phyloP scores from a whole-genome alignment of 2,329 filamentous ascomycete species.

The Metarhizium guizhouense region DNA sequence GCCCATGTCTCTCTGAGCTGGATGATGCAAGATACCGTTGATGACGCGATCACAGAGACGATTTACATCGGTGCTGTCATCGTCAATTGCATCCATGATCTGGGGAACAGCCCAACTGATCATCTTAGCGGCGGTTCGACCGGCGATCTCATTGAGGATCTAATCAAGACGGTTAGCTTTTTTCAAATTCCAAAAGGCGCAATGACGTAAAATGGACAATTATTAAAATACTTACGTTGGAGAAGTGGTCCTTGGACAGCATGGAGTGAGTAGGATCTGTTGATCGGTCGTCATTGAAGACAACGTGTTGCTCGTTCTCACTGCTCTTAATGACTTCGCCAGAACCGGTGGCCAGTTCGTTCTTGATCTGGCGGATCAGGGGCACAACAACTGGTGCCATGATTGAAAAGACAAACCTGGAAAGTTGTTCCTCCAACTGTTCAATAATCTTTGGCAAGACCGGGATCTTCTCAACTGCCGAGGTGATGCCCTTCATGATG shows the following conservation, averaged over 20 bases:
- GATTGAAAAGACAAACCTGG: constrained; percentile 83
- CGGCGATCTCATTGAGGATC: constrained; percentile 80
- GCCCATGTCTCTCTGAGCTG: constrained; percentile 63
- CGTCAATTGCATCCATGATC: constrained; percentile 79
- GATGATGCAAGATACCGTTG: constrained; percentile 78
- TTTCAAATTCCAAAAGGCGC: neutral
- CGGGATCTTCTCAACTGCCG: constrained; percentile 77
- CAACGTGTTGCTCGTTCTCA: constrained; percentile 73
- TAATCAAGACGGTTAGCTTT: constrained; percentile 16
- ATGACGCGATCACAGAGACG: constrained; percentile 69
- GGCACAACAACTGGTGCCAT: constrained; percentile 83
- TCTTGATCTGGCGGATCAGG: constrained; percentile 78
- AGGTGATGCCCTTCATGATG: constrained; percentile 68
- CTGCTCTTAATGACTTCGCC: constrained; percentile 82
- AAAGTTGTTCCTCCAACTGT: constrained; percentile 79
- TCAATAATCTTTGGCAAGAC: constrained; percentile 78
- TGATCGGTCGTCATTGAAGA: constrained; percentile 70
- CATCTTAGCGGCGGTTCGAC: constrained; percentile 69
- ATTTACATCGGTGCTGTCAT: constrained; percentile 61
- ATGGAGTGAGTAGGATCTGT: constrained; percentile 89
- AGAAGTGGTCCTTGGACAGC: constrained; percentile 94
- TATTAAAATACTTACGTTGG: constrained; percentile 48
- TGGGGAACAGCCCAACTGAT: constrained; percentile 84
- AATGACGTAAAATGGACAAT: neutral
- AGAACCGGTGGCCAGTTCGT: constrained; percentile 76